These are phyloP conservation scores for Solanum tarapatanum DNA, from an alignment of 257 asterid genomes.

Conservation along the genomic window DNA sequence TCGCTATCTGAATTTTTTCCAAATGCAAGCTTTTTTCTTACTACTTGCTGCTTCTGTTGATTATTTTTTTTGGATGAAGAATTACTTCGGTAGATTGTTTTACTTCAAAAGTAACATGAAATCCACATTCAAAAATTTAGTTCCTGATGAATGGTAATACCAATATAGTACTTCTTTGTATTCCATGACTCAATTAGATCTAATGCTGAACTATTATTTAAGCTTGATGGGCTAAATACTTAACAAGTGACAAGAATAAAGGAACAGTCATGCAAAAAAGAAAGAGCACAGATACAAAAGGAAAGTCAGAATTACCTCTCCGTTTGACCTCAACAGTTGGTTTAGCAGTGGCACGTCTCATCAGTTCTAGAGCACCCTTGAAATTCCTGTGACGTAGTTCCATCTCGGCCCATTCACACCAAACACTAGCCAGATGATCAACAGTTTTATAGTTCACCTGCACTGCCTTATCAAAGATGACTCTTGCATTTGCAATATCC, in stretches of 20 bases:
- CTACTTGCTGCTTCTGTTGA: neutral
- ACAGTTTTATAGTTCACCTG: conserved; percentile 85
- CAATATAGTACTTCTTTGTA: neutral
- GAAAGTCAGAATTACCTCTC: conserved; percentile 52
- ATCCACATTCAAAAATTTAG: neutral
- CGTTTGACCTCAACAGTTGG: conserved; percentile 93
- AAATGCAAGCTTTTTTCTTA: neutral
- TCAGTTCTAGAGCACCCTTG: conserved; percentile 78
- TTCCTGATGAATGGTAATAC: neutral
- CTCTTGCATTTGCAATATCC: conserved; percentile 80
- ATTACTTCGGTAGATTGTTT: neutral
- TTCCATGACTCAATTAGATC: neutral
- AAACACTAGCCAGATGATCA: conserved; percentile 87
- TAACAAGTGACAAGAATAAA: neutral
- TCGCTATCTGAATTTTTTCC: neutral
- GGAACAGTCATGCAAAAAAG: neutral
- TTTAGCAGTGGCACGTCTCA: conserved; percentile 97
- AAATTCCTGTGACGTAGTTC: conserved; percentile 88
- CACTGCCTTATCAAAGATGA: conserved; percentile 91
- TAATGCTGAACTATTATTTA: neutral
- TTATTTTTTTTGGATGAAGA: neutral
- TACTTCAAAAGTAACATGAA: neutral
- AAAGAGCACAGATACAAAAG: neutral
- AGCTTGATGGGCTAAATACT: neutral
- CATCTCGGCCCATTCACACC: conserved; percentile 99